Base-by-base conservation (phyloP, 2,329 filamentous ascomycete species). In the Hyphodiscus sp. region DNA sequence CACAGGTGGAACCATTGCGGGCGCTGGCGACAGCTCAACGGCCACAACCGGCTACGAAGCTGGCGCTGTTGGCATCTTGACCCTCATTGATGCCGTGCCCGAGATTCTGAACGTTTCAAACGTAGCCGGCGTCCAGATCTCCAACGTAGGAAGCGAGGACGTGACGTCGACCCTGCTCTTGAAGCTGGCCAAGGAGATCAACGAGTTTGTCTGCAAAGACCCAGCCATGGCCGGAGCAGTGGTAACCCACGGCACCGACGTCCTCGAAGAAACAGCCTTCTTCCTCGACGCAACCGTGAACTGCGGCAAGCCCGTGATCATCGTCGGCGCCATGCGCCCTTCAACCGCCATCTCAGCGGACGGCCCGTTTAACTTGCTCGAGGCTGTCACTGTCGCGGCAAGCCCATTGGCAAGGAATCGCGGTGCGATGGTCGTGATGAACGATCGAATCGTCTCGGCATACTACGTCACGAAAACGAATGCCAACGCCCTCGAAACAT, bases 211-310 rank as follows among this genome's bases (percentile, higher is more conserved):
- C 33, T 64, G 61, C 52, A 46, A 57, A 8, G 64, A 65, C 30
- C 56, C 56, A 0, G 68, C 70, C 1, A 66, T 74, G 41, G 61
- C 66, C 10, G 80, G 76, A 38, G 78, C 77, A 7, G 78, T 85
- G 6, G 70, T 86, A 50, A 85, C 82, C 0, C 82, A 86, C 61
- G 82, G 83, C 47, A 86, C 83, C 9, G 83, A 86, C 61, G 83
- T 80, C 0, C 71, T 86, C 1, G 82, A 85, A 61, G 82, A 85
- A 66, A 77, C 78, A 0, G 78, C 81, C 9, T 84, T 85, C 70
- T 84, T 83, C 69, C 69, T 85, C 9, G 78, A 84, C 57, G 68
- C 79, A 2, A 81, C 79, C 0, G 65, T 83, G 33, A 75, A 76
- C 59, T 79, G 75, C 44, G 71, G 72, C 29, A 84, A 85, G 65